Evolutionary conservation across 192 early-diverging fungal species (phyloP).

Genomic region (Ramicandelaber brevisporus): DNA sequence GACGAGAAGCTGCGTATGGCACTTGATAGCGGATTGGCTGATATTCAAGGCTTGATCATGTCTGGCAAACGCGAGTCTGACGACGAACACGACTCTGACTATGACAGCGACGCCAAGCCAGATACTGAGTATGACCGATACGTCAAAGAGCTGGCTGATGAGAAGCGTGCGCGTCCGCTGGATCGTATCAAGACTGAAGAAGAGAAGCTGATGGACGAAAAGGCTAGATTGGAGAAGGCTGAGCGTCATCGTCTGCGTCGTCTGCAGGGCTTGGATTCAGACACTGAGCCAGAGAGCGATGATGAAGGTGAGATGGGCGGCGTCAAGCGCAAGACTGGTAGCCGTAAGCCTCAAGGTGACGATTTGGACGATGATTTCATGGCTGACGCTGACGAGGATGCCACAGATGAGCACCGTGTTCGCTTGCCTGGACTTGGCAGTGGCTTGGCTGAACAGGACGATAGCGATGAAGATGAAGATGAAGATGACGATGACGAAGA

Average conservation of each 20-base stretch:
- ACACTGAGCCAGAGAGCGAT: constrained; percentile 19
- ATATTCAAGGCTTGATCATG: constrained; percentile 48
- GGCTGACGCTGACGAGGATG: constrained; percentile 13
- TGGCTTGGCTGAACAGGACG: constrained; percentile 6
- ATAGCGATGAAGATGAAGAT: constrained; percentile 7
- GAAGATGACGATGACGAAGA: constrained; percentile 14
- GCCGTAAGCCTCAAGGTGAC: constrained; percentile 28
- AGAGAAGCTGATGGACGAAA: constrained; percentile 66
- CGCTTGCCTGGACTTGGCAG: constrained; percentile 8
- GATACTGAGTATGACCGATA: constrained; percentile 44
- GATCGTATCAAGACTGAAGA: constrained; percentile 88
- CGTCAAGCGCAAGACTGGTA: constrained; percentile 13
- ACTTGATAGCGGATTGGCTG: constrained; percentile 73
- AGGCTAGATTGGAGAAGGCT: constrained; percentile 58
- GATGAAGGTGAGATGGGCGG: constrained; percentile 27
- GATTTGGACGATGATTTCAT: constrained; percentile 43
- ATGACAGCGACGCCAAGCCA: constrained; percentile 8
- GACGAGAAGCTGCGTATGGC: constrained; percentile 53
- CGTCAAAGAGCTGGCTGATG: constrained; percentile 57
- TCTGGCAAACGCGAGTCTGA: constrained; percentile 10
- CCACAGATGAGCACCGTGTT: constrained; percentile 13
- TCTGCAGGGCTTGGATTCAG: constrained; percentile 47
- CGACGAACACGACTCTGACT: constrained; percentile 6
- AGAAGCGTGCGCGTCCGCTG: constrained; percentile 61
- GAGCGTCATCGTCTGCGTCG: constrained; percentile 56